Conservation (phyloP, 768 basidiomycete species). For the Lactarius quietus region DNA sequence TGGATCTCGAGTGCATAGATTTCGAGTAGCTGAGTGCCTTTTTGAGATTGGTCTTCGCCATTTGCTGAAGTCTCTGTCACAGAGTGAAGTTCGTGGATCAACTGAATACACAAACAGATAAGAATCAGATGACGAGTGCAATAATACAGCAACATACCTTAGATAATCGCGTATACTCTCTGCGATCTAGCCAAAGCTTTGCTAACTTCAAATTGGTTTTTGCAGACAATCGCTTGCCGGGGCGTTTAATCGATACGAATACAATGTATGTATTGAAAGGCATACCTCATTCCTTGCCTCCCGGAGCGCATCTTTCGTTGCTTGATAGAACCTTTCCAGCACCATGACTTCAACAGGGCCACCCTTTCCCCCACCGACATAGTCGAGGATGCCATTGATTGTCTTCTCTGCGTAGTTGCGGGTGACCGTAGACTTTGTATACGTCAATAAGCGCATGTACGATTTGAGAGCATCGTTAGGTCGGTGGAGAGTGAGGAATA, state of each 20-base stretch:
- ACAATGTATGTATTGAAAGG: neutral
- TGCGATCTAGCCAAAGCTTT: conserved; percentile 94
- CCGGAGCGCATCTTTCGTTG: conserved; percentile 81
- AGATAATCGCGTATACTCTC: conserved; percentile 81
- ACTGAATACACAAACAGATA: conserved; percentile 39
- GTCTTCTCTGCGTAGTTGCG: conserved; percentile 97
- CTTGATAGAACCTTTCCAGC: conserved; percentile 93
- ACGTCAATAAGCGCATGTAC: conserved; percentile 82
- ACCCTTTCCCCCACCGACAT: conserved; percentile 88
- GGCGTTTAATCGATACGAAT: neutral
- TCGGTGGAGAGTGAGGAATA: conserved; percentile 74
- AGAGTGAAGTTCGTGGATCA: conserved; percentile 71
- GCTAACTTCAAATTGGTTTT: conserved; percentile 98
- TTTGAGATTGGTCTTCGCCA: conserved; percentile 83
- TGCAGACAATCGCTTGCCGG: conserved; percentile 73
- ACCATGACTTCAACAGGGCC: conserved; percentile 78
- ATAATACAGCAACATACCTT: conserved; percentile 47
- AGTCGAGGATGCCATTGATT: conserved; percentile 97
- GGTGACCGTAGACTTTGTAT: conserved; percentile 94
- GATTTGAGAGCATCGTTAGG: conserved; percentile 83
- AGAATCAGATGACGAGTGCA: neutral
- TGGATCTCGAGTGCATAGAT: conserved; percentile 99
- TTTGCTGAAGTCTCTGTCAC: conserved; percentile 60
- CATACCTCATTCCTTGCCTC: conserved; percentile 94
- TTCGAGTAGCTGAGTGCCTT: conserved; percentile 91